phyloP scores from a whole-genome alignment of 1,284 basidiomycete genomes.

The Caloboletus inedulis region DNA sequence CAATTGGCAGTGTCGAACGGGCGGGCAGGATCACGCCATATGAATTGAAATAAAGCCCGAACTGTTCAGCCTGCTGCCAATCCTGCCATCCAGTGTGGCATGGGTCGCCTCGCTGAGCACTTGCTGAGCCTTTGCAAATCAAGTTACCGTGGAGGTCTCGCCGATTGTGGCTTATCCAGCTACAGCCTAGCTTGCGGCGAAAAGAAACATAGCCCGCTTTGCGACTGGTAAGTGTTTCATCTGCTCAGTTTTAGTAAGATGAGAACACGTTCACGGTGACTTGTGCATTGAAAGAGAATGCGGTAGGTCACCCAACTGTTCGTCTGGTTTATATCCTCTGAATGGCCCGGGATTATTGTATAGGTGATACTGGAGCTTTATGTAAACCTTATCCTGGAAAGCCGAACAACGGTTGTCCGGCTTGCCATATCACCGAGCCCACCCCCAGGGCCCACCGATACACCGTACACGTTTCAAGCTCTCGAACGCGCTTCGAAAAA shows the following conservation, averaged over 20 bases:
- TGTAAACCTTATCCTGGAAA: neutral
- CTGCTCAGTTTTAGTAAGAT: neutral
- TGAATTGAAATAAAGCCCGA: neutral
- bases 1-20: constrained; percentile 16
- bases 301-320: neutral
- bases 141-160: neutral
- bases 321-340: neutral
- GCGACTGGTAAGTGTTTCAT: neutral
- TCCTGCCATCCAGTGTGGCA: neutral
- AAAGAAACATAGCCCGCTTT: too few relatives aligned
- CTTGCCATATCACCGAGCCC: neutral
- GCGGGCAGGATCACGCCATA: neutral
- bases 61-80: too few relatives aligned
- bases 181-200: neutral
- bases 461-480: neutral
- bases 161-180: too few relatives aligned
- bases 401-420: neutral
- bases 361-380: neutral
- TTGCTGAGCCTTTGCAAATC: too few relatives aligned
- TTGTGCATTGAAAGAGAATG: neutral
- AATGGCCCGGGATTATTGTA: too few relatives aligned
- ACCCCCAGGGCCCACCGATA: neutral
- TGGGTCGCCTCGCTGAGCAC: neutral
- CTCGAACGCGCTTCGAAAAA: neutral
- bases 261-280: neutral